phyloP scores from a whole-genome alignment of 805 yeast species.

The Saturnispora mendoncae region DNA sequence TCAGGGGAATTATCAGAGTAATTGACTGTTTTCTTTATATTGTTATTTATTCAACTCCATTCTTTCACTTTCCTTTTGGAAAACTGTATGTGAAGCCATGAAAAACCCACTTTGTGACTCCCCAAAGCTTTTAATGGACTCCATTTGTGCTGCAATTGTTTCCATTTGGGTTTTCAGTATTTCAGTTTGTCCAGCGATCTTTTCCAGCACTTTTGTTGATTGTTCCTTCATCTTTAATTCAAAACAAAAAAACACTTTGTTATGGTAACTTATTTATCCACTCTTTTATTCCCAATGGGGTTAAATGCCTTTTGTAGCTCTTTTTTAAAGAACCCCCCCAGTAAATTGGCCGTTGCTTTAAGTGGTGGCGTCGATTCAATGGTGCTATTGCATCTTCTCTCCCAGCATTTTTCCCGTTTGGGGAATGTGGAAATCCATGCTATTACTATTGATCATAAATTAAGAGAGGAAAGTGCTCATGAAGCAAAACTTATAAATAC shows the following conservation, averaged over 20 bases:
- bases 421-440: conserved; percentile 34
- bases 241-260: no score
- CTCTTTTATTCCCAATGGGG: no score
- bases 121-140: conserved; percentile 21
- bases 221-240: conserved; percentile 9
- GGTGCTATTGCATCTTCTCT: conserved; percentile 48
- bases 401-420: conserved; percentile 20
- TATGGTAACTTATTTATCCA: no score
- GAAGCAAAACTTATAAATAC: conserved; percentile 40
- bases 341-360: conserved; percentile 41
- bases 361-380: conserved; percentile 83
- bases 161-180: conserved; percentile 17
- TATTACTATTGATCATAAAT: conserved; percentile 57
- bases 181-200: conserved; percentile 19
- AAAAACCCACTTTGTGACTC: conserved; percentile 24
- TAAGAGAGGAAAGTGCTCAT: conserved; percentile 37
- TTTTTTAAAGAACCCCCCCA: no score
- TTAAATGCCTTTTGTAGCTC: no score
- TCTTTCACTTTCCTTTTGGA: conserved; percentile 24
- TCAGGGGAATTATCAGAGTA: conserved; percentile 45
- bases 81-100: conserved; percentile 26
- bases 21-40: conserved; percentile 9
- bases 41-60: not conserved
- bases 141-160: conserved; percentile 22
- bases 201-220: conserved; percentile 15